Conservation (phyloP, 2,329 filamentous ascomycete species). For the Trichoderma polysporum region DNA sequence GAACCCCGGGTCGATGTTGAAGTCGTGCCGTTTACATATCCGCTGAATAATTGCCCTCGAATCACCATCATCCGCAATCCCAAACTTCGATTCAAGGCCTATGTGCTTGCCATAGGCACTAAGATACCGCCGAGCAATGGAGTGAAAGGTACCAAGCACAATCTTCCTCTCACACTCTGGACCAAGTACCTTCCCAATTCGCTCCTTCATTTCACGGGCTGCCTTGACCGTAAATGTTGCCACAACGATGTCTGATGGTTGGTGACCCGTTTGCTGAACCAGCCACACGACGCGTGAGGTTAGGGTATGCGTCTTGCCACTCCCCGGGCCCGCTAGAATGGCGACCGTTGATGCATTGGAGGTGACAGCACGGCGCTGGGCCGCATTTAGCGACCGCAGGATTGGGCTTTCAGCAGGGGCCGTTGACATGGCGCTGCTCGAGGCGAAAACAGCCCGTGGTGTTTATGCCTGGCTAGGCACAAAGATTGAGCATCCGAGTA, state of each 20-base stretch:
- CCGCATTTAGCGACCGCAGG: slow-evolving; percentile 52
- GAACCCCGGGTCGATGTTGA: slow-evolving; percentile 66
- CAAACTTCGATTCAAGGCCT: slow-evolving; percentile 78
- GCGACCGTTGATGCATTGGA: slow-evolving; percentile 57
- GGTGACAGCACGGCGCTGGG: slow-evolving; percentile 56
- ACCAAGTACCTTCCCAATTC: slow-evolving; percentile 79
- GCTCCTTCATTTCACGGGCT: slow-evolving; percentile 86
- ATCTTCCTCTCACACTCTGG: slow-evolving; percentile 72
- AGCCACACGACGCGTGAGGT: slow-evolving; percentile 91
- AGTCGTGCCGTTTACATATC: slow-evolving; percentile 72
- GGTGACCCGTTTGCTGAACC: slow-evolving; percentile 67
- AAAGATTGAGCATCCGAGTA: slow-evolving; percentile 6
- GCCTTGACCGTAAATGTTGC: slow-evolving; percentile 98
- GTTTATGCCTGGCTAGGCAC: not conserved
- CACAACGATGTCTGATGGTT: slow-evolving; percentile 86
- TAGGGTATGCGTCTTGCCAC: slow-evolving; percentile 92
- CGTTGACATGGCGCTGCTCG: slow-evolving; percentile 31
- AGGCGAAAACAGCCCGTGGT: not conserved
- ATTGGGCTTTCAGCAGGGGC: slow-evolving; percentile 35
- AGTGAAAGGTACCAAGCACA: slow-evolving; percentile 92
- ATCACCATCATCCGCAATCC: slow-evolving; percentile 84
- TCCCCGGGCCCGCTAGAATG: slow-evolving; percentile 66
- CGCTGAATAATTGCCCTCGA: slow-evolving; percentile 76
- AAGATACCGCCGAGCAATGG: slow-evolving; percentile 82
- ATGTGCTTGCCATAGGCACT: slow-evolving; percentile 81